Conservation (phyloP, 169 alveolate species). For the Eimeria acervulina region DNA sequence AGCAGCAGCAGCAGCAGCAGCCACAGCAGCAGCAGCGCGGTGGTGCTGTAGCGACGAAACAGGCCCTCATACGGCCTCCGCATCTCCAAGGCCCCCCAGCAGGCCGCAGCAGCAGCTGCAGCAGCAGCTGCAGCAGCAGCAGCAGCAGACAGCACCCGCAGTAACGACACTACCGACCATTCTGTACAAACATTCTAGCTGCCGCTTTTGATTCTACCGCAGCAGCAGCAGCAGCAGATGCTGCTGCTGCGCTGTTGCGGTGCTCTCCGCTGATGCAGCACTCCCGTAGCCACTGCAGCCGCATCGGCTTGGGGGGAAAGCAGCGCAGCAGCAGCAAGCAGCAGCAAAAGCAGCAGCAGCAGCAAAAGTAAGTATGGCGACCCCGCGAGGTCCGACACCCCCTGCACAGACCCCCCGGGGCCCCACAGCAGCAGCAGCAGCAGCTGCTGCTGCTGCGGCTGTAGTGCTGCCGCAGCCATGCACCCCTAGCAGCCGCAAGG, state of each 20-base stretch:
- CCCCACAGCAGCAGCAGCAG: conserved; percentile 41
- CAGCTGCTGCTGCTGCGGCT: conserved; percentile 39
- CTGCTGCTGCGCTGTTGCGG: conserved; percentile 36
- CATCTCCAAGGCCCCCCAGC: not conserved
- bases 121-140: not conserved
- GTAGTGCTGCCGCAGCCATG: conserved; percentile 49
- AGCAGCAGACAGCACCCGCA: not conserved
- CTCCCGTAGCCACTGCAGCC: conserved; percentile 52
- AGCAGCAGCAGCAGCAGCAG: not conserved
- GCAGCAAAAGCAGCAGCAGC: conserved; percentile 19
- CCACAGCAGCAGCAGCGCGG: not conserved
- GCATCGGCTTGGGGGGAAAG: conserved; percentile 10
- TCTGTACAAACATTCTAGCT: not conserved
- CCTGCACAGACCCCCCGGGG: conserved; percentile 63
- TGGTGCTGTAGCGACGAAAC: not conserved
- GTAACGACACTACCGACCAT: not conserved
- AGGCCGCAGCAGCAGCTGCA: not conserved
- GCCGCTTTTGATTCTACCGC: not conserved
- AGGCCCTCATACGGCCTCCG: conserved; percentile 16
- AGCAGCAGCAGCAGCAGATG: conserved; percentile 52
- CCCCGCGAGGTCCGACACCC: conserved; percentile 56
- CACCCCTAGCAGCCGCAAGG: not conserved
- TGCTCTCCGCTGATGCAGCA: conserved; percentile 41
- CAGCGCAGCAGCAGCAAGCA: conserved; percentile 53
- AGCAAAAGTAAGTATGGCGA: conserved; percentile 16